Percentiles rank a stretch among this genome's conserved stretches.
These are phyloP conservation scores for Coleophoma eucalyptorum DNA, from an alignment of 2,329 filamentous ascomycete genomes.

Conservation along the genomic window DNA sequence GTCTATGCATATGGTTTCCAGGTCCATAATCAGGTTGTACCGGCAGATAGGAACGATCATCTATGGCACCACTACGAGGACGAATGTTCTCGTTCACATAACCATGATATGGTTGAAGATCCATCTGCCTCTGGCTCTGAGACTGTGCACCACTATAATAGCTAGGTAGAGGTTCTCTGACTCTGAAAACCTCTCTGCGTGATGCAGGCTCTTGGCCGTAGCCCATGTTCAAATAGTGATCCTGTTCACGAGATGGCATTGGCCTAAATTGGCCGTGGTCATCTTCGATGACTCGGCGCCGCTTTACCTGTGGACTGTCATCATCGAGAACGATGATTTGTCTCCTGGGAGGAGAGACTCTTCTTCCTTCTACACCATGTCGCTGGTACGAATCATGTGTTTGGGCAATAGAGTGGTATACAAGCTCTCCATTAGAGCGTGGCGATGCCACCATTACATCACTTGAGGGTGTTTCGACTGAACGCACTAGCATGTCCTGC, in stretches of 20 bases:
- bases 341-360: slow-evolving; percentile 16
- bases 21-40: slow-evolving; percentile 9
- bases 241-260: slow-evolving; percentile 17
- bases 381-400: slow-evolving; percentile 14
- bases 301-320: slow-evolving; percentile 23
- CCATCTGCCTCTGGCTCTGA: no score
- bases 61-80: slow-evolving; percentile 1
- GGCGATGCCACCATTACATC: slow-evolving; percentile 13
- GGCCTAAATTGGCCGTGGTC: slow-evolving; percentile 20
- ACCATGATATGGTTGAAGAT: not conserved
- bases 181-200: not conserved
- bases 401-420: slow-evolving; percentile 9
- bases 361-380: slow-evolving; percentile 12
- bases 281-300: slow-evolving; percentile 24
- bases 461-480: slow-evolving; percentile 25
- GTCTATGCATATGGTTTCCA: slow-evolving; percentile 10
- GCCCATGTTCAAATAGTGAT: not conserved
- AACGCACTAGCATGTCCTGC: slow-evolving; percentile 27
- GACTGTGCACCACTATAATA: no score
- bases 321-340: slow-evolving; percentile 25
- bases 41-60: no score
- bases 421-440: slow-evolving; percentile 13
- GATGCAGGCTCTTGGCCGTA: not conserved
- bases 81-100: slow-evolving; percentile 7
- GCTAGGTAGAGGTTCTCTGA: no score